Percentiles rank a stretch among this genome's conserved stretches.
phyloP scores from a whole-genome alignment of 1,284 basidiomycete species.

The Dichomitus squalens region DNA sequence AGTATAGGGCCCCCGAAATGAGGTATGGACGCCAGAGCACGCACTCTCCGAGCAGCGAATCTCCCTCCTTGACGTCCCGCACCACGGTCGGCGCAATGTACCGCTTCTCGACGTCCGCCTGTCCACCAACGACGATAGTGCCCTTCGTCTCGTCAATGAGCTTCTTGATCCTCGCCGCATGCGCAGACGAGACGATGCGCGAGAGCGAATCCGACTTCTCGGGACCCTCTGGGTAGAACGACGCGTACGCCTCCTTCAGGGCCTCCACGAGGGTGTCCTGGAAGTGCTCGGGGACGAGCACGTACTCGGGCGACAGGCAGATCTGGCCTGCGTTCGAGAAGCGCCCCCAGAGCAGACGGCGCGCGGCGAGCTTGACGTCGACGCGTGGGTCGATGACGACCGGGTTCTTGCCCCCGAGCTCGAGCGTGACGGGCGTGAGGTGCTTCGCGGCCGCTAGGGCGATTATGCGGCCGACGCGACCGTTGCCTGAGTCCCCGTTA shows the following conservation, averaged over 20 bases:
- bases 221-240: constrained; percentile 56
- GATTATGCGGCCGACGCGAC: constrained; percentile 79
- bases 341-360: constrained; percentile 82
- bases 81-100: constrained; percentile 75
- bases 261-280: constrained; percentile 67
- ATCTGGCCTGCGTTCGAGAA: constrained; percentile 74
- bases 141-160: constrained; percentile 75
- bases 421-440: constrained; percentile 83
- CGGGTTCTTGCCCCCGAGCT: constrained; percentile 76
- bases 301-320: constrained; percentile 78
- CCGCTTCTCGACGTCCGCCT: constrained; percentile 56
- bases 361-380: constrained; percentile 60
- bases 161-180: constrained; percentile 64
- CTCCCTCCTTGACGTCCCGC: constrained; percentile 60
- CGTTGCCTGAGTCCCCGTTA: constrained; percentile 46
- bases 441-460: constrained; percentile 85
- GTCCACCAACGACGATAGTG: constrained; percentile 70
- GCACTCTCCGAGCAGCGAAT: constrained; percentile 78
- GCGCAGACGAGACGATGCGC: constrained; percentile 52
- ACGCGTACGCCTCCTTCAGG: constrained; percentile 59
- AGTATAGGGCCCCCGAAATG: neutral
- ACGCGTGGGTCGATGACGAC: constrained; percentile 75
- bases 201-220: constrained; percentile 45
- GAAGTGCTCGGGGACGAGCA: constrained; percentile 66
- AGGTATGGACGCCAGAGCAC: neutral